A percentile compares a stretch with the other conserved stretches of the same genome.
Evolutionary conservation across 169 alveolate genomes (phyloP).

Genomic region (Neospora caninum): DNA sequence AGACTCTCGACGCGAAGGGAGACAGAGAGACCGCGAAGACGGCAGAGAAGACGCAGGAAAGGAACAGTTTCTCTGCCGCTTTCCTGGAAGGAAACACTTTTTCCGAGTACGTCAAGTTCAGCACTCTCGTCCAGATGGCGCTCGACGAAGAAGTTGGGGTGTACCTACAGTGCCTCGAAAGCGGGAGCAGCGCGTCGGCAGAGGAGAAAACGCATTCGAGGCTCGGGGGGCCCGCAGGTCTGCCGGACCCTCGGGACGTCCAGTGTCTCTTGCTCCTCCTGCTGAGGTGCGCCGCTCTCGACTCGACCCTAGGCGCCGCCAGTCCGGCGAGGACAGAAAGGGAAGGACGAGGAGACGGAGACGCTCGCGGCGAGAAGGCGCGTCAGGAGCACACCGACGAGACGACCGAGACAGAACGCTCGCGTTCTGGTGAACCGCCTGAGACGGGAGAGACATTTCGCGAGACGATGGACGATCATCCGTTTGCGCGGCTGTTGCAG

Average conservation of each 20-base stretch:
- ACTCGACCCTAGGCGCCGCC: neutral
- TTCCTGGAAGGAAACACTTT: neutral
- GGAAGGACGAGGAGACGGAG: neutral
- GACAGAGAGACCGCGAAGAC: neutral
- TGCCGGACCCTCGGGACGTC: neutral
- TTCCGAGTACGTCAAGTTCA: neutral
- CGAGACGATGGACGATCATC: neutral
- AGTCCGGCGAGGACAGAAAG: neutral
- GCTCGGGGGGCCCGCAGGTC: neutral
- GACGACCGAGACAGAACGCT: neutral
- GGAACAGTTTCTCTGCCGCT: neutral
- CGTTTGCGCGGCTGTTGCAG: neutral
- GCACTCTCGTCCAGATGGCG: neutral
- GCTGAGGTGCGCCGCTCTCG: neutral
- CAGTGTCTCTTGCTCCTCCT: neutral
- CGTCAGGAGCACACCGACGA: neutral
- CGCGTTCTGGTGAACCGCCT: neutral
- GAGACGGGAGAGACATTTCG: too few species aligned
- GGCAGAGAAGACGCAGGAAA: neutral
- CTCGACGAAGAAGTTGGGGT: conserved; percentile 31
- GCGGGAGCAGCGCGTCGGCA: neutral
- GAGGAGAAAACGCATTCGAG: neutral
- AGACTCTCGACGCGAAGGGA: neutral
- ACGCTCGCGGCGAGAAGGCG: neutral
- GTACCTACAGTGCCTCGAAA: neutral